Base-by-base conservation (phyloP, 192 early-diverging fungal species). In the Helicostylum pulchrum region DNA sequence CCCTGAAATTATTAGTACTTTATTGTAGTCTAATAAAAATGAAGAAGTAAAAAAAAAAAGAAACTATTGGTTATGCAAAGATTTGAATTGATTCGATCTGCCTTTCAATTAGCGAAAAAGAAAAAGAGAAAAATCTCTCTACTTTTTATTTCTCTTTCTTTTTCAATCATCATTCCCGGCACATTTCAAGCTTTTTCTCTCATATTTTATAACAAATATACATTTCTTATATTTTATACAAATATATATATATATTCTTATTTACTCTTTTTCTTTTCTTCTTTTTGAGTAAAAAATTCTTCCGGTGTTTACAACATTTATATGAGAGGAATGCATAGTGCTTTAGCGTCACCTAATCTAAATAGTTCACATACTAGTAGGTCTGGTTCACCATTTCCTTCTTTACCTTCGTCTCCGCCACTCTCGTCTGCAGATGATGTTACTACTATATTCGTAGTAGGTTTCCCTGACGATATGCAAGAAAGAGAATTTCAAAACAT, bases 401-500 rank as follows among this genome's bases (percentile, higher is more conserved):
- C 57, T 0, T 23, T 42, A 45, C 57, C 57, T 44, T 59, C 57
- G 1, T 59, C 57, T 7, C 57, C 57, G n/a, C 57, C 57, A 26
- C 43, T 59, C 12, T 59, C 57, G 4, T 42, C 43, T 1, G 2
- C 21, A 2, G 94, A 99, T 56, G 97, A 99, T 53, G 94, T 99
- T 70, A 93, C 94, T 10, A 99, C 98, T 60, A 96, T 99, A 63
- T 99, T 98, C 83, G 93, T 98, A 14, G 94, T 98, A 26, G 98
- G 96, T 5, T 97, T 99, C 67, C 98, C 98, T n/a, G 95, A 97
- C 15, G 95, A 99, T 80, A 96, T 98, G 92, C 87, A 87, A 74
- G 98, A 99, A 77, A 81, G 98, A 48, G 98, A 99, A 77, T 99
- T 99, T 71, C 95, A 95, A 70, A 96, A 96, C 78, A 98, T 98